Evolutionary conservation across 129 eudicot genomes (phyloP).

Genomic region (Calendula officinalis): DNA sequence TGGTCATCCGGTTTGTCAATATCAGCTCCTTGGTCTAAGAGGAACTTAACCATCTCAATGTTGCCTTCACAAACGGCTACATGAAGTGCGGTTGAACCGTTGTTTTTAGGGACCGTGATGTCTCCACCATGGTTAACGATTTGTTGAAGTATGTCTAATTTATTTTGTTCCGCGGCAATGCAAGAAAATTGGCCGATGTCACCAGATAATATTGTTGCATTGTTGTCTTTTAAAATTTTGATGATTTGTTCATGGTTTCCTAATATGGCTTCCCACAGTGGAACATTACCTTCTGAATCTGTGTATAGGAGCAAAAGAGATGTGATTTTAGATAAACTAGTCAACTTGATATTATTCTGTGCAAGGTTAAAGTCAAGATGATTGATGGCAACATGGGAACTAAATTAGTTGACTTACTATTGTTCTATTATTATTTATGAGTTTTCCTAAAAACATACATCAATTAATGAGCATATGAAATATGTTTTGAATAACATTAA

Average conservation of each 20-base stretch:
- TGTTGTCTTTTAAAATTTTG: conserved; percentile 46
- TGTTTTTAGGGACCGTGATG: conserved; percentile 45
- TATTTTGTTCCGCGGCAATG: conserved; percentile 65
- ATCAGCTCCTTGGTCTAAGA: conserved; percentile 58
- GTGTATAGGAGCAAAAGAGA: conserved; percentile 4
- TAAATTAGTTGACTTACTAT: conserved; percentile 4
- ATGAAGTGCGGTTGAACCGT: conserved; percentile 75
- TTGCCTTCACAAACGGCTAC: conserved; percentile 82
- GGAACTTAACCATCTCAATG: conserved; percentile 53
- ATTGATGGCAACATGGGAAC: conserved; percentile 5
- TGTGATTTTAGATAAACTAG: neutral
- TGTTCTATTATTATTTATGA: neutral
- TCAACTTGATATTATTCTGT: conserved; percentile 6
- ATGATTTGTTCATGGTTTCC: conserved; percentile 50
- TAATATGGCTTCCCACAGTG: conserved; percentile 86
- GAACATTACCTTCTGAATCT: conserved; percentile 86
- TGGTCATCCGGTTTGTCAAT: conserved; percentile 48
- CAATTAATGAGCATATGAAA: no score
- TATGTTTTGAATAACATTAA: no score
- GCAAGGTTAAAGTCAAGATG: conserved; percentile 3
- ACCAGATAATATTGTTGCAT: conserved; percentile 54
- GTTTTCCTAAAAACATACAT: no score
- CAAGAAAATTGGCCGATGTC: conserved; percentile 66
- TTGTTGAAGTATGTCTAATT: conserved; percentile 53
- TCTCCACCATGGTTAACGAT: conserved; percentile 57